Conservation (phyloP, 768 basidiomycete genomes). For the Lentinula detonsa region DNA sequence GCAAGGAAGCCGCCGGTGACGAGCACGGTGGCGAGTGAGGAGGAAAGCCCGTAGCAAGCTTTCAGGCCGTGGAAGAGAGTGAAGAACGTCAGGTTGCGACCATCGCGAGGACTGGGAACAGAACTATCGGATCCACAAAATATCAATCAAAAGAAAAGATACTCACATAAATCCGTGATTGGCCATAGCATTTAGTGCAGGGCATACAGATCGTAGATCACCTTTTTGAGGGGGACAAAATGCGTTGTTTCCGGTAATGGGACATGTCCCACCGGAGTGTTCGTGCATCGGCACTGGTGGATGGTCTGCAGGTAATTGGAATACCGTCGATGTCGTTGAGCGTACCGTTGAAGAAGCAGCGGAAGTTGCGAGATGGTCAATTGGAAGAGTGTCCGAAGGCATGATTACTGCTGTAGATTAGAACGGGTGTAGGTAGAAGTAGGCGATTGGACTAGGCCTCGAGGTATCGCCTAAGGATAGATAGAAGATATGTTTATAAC, state of each 20-base stretch:
- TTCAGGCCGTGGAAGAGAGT: slow-evolving; percentile 36
- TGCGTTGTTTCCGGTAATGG: not conserved
- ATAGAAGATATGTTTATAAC: not conserved
- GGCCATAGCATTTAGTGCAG: slow-evolving; percentile 44
- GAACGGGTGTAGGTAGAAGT: not conserved
- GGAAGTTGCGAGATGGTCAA: not conserved
- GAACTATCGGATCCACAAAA: not conserved
- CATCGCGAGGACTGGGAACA: slow-evolving; percentile 40
- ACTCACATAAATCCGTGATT: slow-evolving; percentile 48
- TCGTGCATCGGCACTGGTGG: slow-evolving; percentile 1
- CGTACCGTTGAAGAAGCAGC: not conserved
- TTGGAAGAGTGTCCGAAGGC: not conserved
- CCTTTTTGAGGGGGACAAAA: slow-evolving; percentile 9
- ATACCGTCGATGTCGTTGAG: not conserved
- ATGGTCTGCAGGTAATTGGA: slow-evolving; percentile 3
- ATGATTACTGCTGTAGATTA: not conserved
- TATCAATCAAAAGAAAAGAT: not conserved
- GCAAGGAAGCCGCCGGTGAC: slow-evolving; percentile 42
- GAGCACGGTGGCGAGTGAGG: slow-evolving; percentile 40
- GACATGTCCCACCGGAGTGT: not conserved
- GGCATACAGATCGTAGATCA: slow-evolving; percentile 42
- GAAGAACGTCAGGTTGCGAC: slow-evolving; percentile 38
- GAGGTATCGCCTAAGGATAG: not conserved
- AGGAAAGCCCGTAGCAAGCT: slow-evolving; percentile 47
- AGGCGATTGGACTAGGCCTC: not conserved